Conservation (phyloP, 208 protist species). For the Trichomonas vaginalis region DNA sequence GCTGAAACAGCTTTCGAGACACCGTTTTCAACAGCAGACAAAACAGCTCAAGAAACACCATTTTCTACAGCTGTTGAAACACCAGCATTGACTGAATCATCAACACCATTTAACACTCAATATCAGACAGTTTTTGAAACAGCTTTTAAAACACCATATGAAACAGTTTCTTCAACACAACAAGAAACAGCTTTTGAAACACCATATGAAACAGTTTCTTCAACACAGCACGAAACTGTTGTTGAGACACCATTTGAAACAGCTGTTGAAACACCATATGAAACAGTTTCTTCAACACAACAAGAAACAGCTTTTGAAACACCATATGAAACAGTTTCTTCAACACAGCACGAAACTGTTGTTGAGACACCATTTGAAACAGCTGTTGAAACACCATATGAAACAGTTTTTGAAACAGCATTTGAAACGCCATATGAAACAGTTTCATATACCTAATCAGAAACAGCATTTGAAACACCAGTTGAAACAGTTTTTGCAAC, state of each 20-base stretch:
- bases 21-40: too few species aligned
- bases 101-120: neutral
- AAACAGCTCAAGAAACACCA: too few species aligned
- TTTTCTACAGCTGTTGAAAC: neutral
- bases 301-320: neutral
- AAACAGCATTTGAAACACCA: neutral
- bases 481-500: too few species aligned
- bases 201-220: neutral
- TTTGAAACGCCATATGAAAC: too few species aligned
- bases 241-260: neutral
- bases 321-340: neutral
- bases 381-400: neutral
- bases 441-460: too few species aligned
- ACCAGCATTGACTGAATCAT: neutral
- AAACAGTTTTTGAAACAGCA: neutral
- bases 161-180: neutral
- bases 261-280: neutral
- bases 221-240: neutral
- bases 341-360: neutral
- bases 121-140: neutral
- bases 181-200: neutral
- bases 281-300: neutral
- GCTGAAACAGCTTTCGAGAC: neutral
- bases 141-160: neutral
- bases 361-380: neutral